Percentiles rank a stretch among this genome's conserved stretches.
These are phyloP conservation scores for Raffaelea arxii DNA, from an alignment of 2,329 filamentous ascomycete species.

Conservation along the genomic window DNA sequence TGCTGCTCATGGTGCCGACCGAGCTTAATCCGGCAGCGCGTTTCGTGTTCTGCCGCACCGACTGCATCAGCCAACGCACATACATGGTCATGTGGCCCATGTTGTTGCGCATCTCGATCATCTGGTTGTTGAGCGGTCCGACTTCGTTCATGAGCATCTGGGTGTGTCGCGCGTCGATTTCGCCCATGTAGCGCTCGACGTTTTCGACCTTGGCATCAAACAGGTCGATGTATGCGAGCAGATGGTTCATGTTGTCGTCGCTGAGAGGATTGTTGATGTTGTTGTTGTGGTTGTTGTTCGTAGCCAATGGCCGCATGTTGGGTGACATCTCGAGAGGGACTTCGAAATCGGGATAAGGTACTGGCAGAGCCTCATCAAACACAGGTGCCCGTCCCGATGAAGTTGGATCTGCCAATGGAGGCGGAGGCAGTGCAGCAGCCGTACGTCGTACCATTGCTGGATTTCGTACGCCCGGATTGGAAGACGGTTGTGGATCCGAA, in stretches of 20 bases:
- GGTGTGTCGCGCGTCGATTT: conserved; percentile 49
- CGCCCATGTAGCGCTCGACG: conserved; percentile 45
- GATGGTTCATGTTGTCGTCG: conserved; percentile 25
- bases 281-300: too few relatives aligned
- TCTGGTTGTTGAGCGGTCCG: conserved; percentile 51
- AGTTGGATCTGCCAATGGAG: too few relatives aligned
- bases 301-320: too few relatives aligned
- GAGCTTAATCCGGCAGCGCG: conserved; percentile 6
- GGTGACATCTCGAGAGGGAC: too few relatives aligned
- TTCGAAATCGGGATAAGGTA: too few relatives aligned
- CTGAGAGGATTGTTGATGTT: conserved; percentile 12
- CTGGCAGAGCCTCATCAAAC: too few relatives aligned
- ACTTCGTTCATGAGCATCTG: conserved; percentile 54
- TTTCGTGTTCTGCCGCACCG: conserved; percentile 11
- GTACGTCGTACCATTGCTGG: too few relatives aligned
- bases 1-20: not conserved
- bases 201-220: conserved; percentile 47
- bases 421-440: too few relatives aligned
- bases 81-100: conserved; percentile 50
- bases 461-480: too few relatives aligned
- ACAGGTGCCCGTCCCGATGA: too few relatives aligned
- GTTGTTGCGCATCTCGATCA: conserved; percentile 49
- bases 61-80: conserved; percentile 45
- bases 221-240: conserved; percentile 36
- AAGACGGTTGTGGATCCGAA: too few relatives aligned